Evolutionary conservation across 257 asterid genomes (phyloP).

Genomic region (Cinchona pubescens): DNA sequence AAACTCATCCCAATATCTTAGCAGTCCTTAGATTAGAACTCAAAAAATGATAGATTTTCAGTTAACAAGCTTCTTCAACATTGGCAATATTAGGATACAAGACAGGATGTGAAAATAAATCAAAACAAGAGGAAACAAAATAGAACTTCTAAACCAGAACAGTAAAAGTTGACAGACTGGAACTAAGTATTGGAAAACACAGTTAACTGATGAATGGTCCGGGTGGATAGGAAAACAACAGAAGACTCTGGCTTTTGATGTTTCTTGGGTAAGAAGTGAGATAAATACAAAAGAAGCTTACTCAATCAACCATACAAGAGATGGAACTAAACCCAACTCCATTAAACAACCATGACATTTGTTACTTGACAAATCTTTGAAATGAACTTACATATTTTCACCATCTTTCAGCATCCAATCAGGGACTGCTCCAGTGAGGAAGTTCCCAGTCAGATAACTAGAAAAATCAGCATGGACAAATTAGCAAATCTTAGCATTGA

Average conservation of each 20-base stretch:
- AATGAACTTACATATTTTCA: slow-evolving; percentile 1
- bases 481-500: neutral
- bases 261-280: neutral
- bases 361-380: neutral
- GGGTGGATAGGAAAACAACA: neutral
- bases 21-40: neutral
- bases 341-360: neutral
- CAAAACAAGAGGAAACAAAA: neutral
- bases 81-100: neutral
- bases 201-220: neutral
- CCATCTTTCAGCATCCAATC: slow-evolving; percentile 11
- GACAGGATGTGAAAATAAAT: too few relatives aligned
- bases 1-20: too few relatives aligned
- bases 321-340: neutral
- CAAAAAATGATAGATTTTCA: neutral
- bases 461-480: neutral
- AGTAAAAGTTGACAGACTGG: neutral
- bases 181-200: neutral
- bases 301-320: neutral
- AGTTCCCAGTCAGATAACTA: slow-evolving; percentile 14
- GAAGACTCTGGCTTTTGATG: neutral
- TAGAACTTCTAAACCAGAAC: neutral
- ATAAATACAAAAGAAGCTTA: too few relatives aligned
- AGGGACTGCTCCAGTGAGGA: slow-evolving; percentile 15
- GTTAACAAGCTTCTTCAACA: neutral